Conservation (phyloP, 2,329 filamentous ascomycete species). For the Bipolaris bicolor region DNA sequence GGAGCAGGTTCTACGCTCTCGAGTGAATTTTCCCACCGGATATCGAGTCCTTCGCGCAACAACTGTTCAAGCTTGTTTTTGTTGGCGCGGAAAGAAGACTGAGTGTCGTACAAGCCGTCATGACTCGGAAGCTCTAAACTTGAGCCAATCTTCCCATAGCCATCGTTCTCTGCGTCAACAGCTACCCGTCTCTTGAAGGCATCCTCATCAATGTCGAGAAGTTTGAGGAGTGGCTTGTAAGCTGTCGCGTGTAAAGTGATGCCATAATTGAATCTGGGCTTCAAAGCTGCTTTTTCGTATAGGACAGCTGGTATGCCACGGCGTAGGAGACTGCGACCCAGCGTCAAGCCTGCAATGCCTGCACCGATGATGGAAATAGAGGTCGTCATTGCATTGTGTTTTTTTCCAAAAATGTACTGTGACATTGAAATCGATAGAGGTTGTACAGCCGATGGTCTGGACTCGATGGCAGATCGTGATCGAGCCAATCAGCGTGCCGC, state of each 20-base stretch:
- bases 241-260: constrained; percentile 48
- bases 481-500: constrained; percentile 3
- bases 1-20: constrained; percentile 13
- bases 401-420: not conserved
- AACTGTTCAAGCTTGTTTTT: constrained; percentile 45
- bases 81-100: constrained; percentile 43
- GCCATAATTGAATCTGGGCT: constrained; percentile 45
- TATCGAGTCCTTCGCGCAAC: constrained; percentile 45
- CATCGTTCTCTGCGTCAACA: constrained; percentile 38
- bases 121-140: constrained; percentile 11
- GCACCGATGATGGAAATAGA: constrained; percentile 51
- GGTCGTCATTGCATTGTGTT: constrained; percentile 37
- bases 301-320: constrained; percentile 41
- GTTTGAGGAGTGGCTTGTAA: constrained; percentile 42
- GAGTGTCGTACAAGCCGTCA: constrained; percentile 1
- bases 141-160: constrained; percentile 27
- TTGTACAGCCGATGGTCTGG: not conserved
- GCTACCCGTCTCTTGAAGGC: constrained; percentile 41
- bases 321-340: constrained; percentile 45
- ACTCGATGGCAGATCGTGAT: not conserved
- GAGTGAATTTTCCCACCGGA: constrained; percentile 43
- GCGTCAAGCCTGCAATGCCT: constrained; percentile 53
- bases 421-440: not conserved
- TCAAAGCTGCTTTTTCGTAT: constrained; percentile 41
- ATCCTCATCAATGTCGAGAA: constrained; percentile 41